Percentiles rank a stretch among this genome's conserved stretches.
phyloP scores from a whole-genome alignment of 164 flowering plant species.

The Paratinospora sagittata region DNA sequence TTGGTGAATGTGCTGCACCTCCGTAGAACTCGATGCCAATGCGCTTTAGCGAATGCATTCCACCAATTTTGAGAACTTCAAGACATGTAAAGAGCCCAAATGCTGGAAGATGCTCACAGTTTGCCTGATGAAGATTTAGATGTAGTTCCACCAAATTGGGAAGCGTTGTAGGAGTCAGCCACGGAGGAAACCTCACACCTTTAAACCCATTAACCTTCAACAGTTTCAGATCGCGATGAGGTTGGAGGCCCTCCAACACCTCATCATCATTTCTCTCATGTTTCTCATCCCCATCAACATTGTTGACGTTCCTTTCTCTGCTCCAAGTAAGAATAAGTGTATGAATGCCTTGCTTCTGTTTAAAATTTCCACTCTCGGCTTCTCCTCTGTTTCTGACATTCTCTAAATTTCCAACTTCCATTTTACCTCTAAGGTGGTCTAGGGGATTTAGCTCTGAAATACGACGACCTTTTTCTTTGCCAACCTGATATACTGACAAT shows the following conservation, averaged over 20 bases:
- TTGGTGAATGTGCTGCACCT: too few species aligned
- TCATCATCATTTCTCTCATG: not conserved
- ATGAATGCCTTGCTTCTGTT: not conserved
- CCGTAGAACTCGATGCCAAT: not conserved
- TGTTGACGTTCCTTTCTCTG: not conserved
- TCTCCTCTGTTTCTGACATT: not conserved
- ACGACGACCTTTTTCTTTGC: not conserved
- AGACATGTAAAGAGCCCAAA: not conserved
- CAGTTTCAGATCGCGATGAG: not conserved
- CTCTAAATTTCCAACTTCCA: not conserved
- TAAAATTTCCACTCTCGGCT: not conserved
- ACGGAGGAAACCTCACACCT: not conserved
- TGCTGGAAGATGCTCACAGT: constrained; percentile 3
- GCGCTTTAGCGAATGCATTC: not conserved
- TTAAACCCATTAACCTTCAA: not conserved
- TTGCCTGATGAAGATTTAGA: too few species aligned
- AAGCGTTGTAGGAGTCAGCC: not conserved
- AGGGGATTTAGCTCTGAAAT: not conserved
- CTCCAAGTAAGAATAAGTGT: not conserved
- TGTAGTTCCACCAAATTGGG: constrained; percentile 15
- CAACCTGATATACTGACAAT: not conserved
- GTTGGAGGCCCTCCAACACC: constrained; percentile 9
- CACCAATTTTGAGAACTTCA: not conserved
- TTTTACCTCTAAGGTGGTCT: not conserved
- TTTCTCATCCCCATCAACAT: too few species aligned